Evolutionary conservation across 345 rosid genomes (phyloP).

Genomic region (Psidium friedrichsthalianum): DNA sequence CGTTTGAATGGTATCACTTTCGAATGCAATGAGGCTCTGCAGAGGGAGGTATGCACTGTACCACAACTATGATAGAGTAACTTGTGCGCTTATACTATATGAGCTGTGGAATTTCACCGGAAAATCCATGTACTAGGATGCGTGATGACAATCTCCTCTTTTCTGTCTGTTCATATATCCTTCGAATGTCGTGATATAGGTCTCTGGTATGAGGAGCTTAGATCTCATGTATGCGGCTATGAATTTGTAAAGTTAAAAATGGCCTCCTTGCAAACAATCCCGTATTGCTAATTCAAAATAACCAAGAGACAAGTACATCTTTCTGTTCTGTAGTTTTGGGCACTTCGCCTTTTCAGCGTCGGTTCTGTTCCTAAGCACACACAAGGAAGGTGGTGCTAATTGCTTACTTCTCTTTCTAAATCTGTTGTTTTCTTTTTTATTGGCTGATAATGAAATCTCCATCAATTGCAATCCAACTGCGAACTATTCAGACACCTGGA

Average conservation of each 20-base stretch:
- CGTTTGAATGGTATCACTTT: too few species aligned
- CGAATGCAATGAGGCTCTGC: too few species aligned
- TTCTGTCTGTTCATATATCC: background rate
- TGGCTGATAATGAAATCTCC: background rate
- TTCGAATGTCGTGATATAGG: background rate
- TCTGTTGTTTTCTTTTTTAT: background rate
- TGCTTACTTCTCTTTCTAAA: background rate
- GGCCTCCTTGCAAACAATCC: background rate
- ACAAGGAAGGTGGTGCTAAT: background rate
- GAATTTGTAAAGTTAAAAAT: background rate
- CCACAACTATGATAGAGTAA: too few species aligned
- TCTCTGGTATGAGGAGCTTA: fast-evolving
- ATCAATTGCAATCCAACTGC: background rate
- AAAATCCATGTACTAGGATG: background rate
- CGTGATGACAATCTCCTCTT: background rate
- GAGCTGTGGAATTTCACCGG: too few species aligned
- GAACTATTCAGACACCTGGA: background rate
- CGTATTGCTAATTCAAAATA: background rate
- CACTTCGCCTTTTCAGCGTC: background rate
- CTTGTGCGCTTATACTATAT: too few species aligned
- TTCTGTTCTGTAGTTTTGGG: background rate
- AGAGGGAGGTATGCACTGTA: too few species aligned
- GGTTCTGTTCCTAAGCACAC: background rate
- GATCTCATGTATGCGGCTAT: background rate
- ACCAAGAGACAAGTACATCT: background rate